Base-by-base conservation (phyloP, 2,329 filamentous ascomycete species). In the Aspergillus fumigatus region DNA sequence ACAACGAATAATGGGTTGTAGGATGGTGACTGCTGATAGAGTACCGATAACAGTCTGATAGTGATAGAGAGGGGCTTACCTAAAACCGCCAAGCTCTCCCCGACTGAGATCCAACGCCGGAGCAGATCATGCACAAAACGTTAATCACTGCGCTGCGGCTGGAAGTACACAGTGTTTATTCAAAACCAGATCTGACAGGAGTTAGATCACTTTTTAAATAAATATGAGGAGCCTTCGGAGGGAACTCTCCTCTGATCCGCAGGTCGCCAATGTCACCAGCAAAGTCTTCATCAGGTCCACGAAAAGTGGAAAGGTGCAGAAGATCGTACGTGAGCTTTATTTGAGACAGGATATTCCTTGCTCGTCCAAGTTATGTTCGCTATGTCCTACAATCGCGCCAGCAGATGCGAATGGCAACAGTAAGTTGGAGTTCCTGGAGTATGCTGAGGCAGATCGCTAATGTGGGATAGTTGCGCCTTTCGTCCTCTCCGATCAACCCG, bases 311-410 rank as follows among this genome's bases (percentile, higher is more conserved):
- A 97, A 97, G 79, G 93, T 97, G 58, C 94, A 97, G 75, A 99
- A 99, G 82, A 95, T 99, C 70, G 94, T 99, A 64, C 87, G 92
- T 68, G 94, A 99, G 79, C 83, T 97, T 61, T 99, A 99, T 76
- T 82, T 99, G 59, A 86, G 94, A 74, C 90, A 93, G 77, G 94
- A 99, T 73, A 97, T 99, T 69, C 93, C 94, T 51, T 99, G 94
- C 79, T 97, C 93, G 35, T 97, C 93, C 26, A 89, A 88, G 74
- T 80, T 99, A 48, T 99, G 94, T 79, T 82, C 83, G 59, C 77
- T 76, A 68, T 99, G 94, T 73, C 81, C 89, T 48, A 81, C 85
- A 49, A 84, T 79, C 62, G 90, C 91, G 1, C 92, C 92, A 1
- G 82, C 84, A 62, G 90, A 94, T 78, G 92, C 92, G 27, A 84